These are phyloP conservation scores for Fusarium sp. DNA, from an alignment of 2,329 filamentous ascomycete genomes.

Conservation along the genomic window DNA sequence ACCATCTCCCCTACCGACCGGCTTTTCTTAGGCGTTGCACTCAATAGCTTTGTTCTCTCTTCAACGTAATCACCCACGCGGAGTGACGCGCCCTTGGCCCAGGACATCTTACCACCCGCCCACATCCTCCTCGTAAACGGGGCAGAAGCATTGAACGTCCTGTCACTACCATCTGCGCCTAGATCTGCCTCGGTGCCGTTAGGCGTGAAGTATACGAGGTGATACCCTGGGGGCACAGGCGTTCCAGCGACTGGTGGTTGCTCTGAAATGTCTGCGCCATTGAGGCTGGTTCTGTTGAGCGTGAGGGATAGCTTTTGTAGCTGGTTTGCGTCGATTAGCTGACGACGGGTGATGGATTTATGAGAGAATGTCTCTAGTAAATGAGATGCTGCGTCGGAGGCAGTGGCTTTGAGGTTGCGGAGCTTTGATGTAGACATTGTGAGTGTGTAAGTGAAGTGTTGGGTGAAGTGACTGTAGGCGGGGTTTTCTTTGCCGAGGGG, in stretches of 20 bases:
- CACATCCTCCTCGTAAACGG: constrained; percentile 75
- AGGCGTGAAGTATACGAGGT: constrained; percentile 73
- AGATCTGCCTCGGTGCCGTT: constrained; percentile 64
- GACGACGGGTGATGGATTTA: constrained; percentile 49
- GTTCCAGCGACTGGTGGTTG: constrained; percentile 56
- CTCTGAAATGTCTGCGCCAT: constrained; percentile 53
- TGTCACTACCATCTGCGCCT: constrained; percentile 70
- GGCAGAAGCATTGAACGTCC: constrained; percentile 66
- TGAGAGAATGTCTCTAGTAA: constrained; percentile 48
- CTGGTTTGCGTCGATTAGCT: constrained; percentile 71
- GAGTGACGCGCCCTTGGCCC: constrained; percentile 53
- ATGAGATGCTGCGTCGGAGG: constrained; percentile 47
- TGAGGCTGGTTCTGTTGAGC: constrained; percentile 60
- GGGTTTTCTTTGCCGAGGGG: constrained; percentile 12
- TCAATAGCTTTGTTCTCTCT: constrained; percentile 66
- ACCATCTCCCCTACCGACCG: constrained; percentile 69
- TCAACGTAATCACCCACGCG: constrained; percentile 65
- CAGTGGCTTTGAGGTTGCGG: constrained; percentile 35
- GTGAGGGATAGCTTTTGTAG: constrained; percentile 70
- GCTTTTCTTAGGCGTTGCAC: constrained; percentile 65
- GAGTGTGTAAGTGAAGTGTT: constrained; percentile 2
- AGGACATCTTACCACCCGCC: constrained; percentile 70
- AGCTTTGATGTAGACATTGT: constrained; percentile 27
- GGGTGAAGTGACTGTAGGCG: constrained; percentile 2
- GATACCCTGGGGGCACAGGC: constrained; percentile 67